Base-by-base conservation (phyloP, 257 asterid genomes). In the Plantago elongata region DNA sequence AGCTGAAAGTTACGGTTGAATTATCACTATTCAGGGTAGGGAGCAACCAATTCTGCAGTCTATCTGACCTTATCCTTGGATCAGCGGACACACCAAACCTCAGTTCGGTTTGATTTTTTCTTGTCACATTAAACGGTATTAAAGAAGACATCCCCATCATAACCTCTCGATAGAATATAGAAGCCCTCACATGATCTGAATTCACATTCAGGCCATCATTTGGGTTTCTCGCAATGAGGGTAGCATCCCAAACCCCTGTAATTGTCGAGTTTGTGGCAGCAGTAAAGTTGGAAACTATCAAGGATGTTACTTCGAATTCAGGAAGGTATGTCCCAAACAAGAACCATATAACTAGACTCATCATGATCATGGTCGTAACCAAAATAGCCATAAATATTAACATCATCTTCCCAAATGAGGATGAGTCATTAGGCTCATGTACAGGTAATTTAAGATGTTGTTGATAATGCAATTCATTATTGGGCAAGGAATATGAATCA, bases 271-370 rank as follows among this genome's bases (percentile, higher is more conserved):
- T 18, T 3, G 66, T 52, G 3, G 62, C 49, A 12, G 62, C 49
- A 12, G n/a, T 68, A 51, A 86, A 66, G 34, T 72, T 78, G 1
- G 88, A 59, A 5, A 83, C 83, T 0, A 63, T 43, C 13, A 83
- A 10, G 1, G 83, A 62, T 0, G 59, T 7, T 7, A 83, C 72
- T 6, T 44, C 52, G 43, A 86, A 83, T 0, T 72, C 78, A 0
- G 88, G 95, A 0, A 65, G 13, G 47, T 75, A 71, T 40, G 78
- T 66, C 1, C 85, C 88, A 17, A 79, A 86, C 5, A 86, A 73
- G 61, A 74, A 45, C 88, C 86, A 86, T 60, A 81, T 63, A 49
- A 75, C 69, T 4, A 86, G 49, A 70, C 75, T 72, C 62, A 76
- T 63, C 75, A 77, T 58, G 63, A 75, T 60, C 78, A 81, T 65